phyloP scores from a whole-genome alignment of 2,329 filamentous ascomycete genomes.

The Cytospora piceae region DNA sequence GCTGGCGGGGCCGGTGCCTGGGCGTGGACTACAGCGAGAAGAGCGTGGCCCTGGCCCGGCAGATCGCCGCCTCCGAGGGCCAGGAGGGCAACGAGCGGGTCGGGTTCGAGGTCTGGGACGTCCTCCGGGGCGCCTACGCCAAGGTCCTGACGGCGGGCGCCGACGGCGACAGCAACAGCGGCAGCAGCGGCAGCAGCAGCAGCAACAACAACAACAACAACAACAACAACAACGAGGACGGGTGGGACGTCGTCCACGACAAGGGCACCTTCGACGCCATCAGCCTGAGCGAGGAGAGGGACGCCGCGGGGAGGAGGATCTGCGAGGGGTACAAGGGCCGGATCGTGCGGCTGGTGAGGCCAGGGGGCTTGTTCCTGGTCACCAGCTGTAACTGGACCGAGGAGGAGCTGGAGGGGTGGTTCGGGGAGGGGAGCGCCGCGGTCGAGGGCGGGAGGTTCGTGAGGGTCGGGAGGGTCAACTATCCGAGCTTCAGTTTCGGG shows the following conservation, averaged over 20 bases:
- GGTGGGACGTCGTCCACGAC: constrained; percentile 92
- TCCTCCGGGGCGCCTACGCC: constrained; percentile 51
- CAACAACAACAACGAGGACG: constrained; percentile 41
- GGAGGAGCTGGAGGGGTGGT: constrained; percentile 80
- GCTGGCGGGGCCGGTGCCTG: constrained; percentile 71
- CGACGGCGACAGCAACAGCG: not conserved
- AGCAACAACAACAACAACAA: constrained; percentile 29
- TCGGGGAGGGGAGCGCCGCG: constrained; percentile 46
- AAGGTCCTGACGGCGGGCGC: constrained; percentile 39
- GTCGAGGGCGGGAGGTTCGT: constrained; percentile 50
- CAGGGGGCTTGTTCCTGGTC: constrained; percentile 75
- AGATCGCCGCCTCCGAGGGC: constrained; percentile 53
- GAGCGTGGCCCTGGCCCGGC: constrained; percentile 74
- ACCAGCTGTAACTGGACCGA: constrained; percentile 99
- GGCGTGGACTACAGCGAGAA: constrained; percentile 85
- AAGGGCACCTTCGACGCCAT: constrained; percentile 99
- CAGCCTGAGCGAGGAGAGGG: constrained; percentile 66
- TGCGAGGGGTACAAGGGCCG: constrained; percentile 76
- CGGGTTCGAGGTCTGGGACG: constrained; percentile 63
- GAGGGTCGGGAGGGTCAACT: constrained; percentile 72
- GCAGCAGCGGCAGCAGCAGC: not conserved
- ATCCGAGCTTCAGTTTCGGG: constrained; percentile 87
- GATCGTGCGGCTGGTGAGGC: constrained; percentile 69
- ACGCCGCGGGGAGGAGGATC: constrained; percentile 59
- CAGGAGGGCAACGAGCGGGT: constrained; percentile 37